Percentiles rank a stretch among this genome's conserved stretches.
phyloP scores from a whole-genome alignment of 2,329 filamentous ascomycete genomes.

The Coniochaeta pulveracea region DNA sequence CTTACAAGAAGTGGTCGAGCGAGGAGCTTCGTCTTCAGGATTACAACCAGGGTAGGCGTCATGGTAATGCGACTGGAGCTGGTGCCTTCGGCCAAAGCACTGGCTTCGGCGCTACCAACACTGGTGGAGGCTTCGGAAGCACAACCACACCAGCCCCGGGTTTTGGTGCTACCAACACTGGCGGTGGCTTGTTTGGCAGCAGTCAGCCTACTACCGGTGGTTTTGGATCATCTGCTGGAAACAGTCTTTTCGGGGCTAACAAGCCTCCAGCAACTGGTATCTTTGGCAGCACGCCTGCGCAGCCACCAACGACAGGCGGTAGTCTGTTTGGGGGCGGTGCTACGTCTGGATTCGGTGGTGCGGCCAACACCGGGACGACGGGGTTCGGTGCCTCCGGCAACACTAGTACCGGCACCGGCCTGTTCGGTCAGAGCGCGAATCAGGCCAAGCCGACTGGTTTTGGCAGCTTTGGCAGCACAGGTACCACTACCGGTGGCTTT shows the following conservation, averaged over 20 bases:
- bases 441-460: conserved; percentile 14
- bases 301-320: conserved; percentile 12
- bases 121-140: conserved; percentile 27
- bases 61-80: conserved; percentile 72
- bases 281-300: conserved; percentile 6
- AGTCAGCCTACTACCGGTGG: conserved; percentile 26
- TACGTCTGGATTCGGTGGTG: conserved; percentile 11
- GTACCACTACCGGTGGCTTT: conserved; percentile 16
- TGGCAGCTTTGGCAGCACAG: conserved; percentile 9
- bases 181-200: conserved; percentile 27
- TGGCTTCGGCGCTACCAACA: conserved; percentile 31
- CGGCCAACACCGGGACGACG: conserved; percentile 5
- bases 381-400: conserved; percentile 20
- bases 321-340: conserved; percentile 25
- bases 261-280: conserved; percentile 24
- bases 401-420: conserved; percentile 16
- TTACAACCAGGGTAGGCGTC: conserved; percentile 76
- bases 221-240: conserved; percentile 30
- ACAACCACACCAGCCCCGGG: conserved; percentile 1
- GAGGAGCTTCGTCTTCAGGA: conserved; percentile 76
- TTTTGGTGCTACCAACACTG: conserved; percentile 16
- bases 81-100: conserved; percentile 67
- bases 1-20: conserved; percentile 84
- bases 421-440: conserved; percentile 15
- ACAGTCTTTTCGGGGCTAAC: conserved; percentile 26